Evolutionary conservation across 805 yeast species (phyloP).

Genomic region (Metschnikowia corniflorae): DNA sequence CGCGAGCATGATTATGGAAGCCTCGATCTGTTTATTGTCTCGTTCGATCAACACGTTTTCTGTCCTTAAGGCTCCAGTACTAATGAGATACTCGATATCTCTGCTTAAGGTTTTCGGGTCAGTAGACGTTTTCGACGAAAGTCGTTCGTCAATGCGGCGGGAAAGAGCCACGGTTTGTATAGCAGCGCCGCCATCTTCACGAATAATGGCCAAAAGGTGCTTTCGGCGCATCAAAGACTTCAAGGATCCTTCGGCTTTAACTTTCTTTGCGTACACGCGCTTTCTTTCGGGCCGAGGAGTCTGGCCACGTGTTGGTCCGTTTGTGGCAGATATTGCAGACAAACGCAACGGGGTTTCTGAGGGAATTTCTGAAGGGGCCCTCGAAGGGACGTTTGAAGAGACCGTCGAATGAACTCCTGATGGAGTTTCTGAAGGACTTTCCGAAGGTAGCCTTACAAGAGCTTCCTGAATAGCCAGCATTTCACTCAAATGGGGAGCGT

Average conservation of each 20-base stretch:
- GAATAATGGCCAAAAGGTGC: slow-evolving; percentile 28
- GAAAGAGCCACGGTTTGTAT: slow-evolving; percentile 33
- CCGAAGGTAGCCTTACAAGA: too few species aligned
- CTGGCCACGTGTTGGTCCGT: too few species aligned
- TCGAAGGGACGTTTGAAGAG: too few species aligned
- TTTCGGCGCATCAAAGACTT: slow-evolving; percentile 30
- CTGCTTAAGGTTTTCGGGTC: slow-evolving; percentile 39
- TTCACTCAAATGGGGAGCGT: too few species aligned
- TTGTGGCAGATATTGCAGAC: too few species aligned
- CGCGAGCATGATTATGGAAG: slow-evolving; percentile 30
- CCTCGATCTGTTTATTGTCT: slow-evolving; percentile 27
- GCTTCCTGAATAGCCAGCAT: too few species aligned
- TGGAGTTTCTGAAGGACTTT: too few species aligned
- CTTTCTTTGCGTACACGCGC: background rate
- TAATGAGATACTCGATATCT: slow-evolving; percentile 30
- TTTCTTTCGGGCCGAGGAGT: background rate
- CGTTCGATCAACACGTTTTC: slow-evolving; percentile 22
- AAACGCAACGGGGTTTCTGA: too few species aligned
- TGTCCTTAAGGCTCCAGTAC: slow-evolving; percentile 21
- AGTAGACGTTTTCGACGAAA: slow-evolving; percentile 28
- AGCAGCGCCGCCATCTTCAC: slow-evolving; percentile 37
- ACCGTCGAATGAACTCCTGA: too few species aligned
- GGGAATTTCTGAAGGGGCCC: too few species aligned
- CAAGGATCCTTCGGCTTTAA: slow-evolving; percentile 18
- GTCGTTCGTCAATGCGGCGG: slow-evolving; percentile 28